Evolutionary conservation across 345 rosid genomes (phyloP).

Genomic region (Alliaria petiolata): DNA sequence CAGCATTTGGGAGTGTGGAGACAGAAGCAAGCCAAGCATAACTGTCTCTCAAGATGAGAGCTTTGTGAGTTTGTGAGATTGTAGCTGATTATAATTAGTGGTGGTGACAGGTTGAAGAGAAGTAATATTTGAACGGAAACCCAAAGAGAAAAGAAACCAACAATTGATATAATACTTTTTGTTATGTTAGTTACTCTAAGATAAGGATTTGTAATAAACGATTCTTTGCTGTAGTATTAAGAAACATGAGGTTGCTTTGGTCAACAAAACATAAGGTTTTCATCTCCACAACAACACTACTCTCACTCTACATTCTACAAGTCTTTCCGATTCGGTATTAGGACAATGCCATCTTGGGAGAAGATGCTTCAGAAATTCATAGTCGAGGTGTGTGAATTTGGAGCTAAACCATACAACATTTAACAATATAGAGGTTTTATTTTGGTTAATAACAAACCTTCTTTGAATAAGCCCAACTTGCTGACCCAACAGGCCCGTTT

Average conservation of each 20-base stretch:
- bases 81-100: constrained; percentile 8
- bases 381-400: background rate
- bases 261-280: background rate
- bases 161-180: background rate
- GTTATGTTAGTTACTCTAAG: background rate
- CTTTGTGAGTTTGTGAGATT: constrained; percentile 5
- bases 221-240: background rate
- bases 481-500: constrained; percentile 6
- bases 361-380: background rate
- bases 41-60: background rate
- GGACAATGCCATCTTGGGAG: background rate
- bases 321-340: background rate
- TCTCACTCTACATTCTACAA: background rate
- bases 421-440: too few relatives aligned
- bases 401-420: too few relatives aligned
- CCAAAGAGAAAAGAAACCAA: background rate
- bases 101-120: background rate
- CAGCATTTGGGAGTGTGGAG: constrained; percentile 32
- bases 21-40: constrained; percentile 37
- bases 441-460: background rate
- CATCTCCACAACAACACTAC: background rate
- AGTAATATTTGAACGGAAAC: background rate
- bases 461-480: background rate
- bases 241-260: background rate
- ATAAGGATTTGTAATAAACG: background rate